Evolutionary conservation across 2,329 filamentous ascomycete species (phyloP).

Genomic region (Penicillium glabrum): DNA sequence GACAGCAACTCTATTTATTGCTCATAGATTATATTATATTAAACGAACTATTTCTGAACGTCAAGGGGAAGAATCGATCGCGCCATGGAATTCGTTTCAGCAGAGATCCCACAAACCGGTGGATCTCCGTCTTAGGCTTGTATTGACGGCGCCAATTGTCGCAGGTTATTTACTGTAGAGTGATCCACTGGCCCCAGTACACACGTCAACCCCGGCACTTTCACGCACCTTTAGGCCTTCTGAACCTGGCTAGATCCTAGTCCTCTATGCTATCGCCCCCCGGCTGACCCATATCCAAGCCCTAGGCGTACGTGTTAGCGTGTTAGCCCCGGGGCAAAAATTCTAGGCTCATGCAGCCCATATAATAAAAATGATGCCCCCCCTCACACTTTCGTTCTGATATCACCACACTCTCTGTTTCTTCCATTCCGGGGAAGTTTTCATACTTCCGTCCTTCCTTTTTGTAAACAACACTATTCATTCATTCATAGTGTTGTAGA

Average conservation of each 20-base stretch:
- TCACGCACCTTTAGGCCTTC: neutral
- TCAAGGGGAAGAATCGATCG: neutral
- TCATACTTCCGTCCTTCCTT: slow-evolving; percentile 3
- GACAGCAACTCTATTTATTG: neutral
- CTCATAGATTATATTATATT: neutral
- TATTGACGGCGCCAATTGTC: neutral
- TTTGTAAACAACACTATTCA: neutral
- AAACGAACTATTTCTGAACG: neutral
- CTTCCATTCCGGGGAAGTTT: neutral
- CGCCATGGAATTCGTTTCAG: slow-evolving; percentile 1
- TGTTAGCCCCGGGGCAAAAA: neutral
- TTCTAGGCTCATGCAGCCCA: neutral
- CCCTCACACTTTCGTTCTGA: neutral
- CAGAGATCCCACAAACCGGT: slow-evolving; percentile 9
- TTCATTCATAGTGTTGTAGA: slow-evolving; percentile 1
- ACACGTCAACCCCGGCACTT: slow-evolving; percentile 10
- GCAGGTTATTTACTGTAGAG: neutral
- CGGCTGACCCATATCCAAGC: neutral
- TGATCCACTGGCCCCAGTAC: slow-evolving; percentile 6
- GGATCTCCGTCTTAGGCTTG: neutral
- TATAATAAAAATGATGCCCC: neutral
- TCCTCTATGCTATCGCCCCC: neutral
- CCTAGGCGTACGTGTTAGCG: slow-evolving; percentile 2
- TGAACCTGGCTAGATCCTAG: neutral
- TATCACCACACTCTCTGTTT: neutral